Evolutionary conservation across 1,139 yeast species (phyloP).

Genomic region (Yamadazyma triangularis): DNA sequence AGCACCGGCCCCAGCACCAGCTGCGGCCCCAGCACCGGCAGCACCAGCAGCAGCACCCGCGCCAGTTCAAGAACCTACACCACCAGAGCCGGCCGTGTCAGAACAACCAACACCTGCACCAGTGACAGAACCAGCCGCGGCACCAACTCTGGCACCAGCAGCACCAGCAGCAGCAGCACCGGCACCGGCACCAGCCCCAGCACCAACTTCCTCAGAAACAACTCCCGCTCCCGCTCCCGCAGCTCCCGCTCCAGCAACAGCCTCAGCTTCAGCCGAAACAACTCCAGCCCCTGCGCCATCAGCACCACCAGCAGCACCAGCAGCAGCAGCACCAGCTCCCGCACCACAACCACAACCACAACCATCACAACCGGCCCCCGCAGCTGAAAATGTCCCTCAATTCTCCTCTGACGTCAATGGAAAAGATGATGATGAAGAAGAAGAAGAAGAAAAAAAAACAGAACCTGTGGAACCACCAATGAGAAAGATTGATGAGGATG

Average conservation of each 20-base stretch:
- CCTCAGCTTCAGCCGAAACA: conserved; percentile 1
- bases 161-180: too few species aligned
- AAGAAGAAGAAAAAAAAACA: conserved; percentile 20
- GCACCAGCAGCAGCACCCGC: too few species aligned
- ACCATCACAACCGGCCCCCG: conserved; percentile 6
- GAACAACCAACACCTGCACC: not conserved
- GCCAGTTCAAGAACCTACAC: too few species aligned
- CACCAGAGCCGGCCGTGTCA: too few species aligned
- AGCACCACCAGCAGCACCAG: conserved; percentile 6
- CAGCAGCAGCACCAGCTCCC: conserved; percentile 5
- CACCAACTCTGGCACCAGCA: conserved; percentile 1
- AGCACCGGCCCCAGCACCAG: not conserved
- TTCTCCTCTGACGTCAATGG: conserved; percentile 1
- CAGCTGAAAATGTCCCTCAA: conserved; percentile 3
- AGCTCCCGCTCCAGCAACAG: conserved; percentile 2
- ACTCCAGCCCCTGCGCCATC: conserved; percentile 4
- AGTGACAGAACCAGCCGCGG: not conserved
- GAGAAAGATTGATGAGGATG: conserved; percentile 78
- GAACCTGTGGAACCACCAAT: conserved; percentile 59
- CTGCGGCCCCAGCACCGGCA: too few species aligned
- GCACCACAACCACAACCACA: conserved; percentile 4
- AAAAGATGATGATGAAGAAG: conserved; percentile 32
- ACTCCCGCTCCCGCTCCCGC: conserved; percentile 1
- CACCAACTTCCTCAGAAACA: not conserved
- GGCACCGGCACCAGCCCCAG: not conserved